Evolutionary conservation across 768 basidiomycete genomes (phyloP).

Genomic region (Suillus clintonianus): DNA sequence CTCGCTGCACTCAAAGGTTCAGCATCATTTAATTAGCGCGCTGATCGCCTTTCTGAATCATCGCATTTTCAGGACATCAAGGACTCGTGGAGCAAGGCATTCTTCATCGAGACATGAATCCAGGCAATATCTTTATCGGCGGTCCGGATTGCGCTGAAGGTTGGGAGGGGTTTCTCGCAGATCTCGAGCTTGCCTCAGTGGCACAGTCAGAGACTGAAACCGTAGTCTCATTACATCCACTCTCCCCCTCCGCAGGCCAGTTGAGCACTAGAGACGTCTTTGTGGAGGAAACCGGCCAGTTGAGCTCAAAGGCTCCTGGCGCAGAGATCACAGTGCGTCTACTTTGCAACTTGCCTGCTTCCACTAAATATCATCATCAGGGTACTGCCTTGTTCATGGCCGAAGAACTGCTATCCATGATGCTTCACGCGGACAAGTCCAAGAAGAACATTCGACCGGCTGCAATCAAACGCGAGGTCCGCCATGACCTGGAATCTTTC

Average conservation of each 20-base stretch:
- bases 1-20: background rate
- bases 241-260: background rate
- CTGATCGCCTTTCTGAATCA: background rate
- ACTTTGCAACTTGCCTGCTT: background rate
- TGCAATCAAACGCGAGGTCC: background rate
- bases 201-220: too few species aligned
- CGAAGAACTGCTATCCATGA: background rate
- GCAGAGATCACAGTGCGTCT: background rate
- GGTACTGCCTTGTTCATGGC: too few species aligned
- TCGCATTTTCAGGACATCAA: background rate
- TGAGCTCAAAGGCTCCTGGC: background rate
- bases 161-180: background rate
- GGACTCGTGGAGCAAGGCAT: background rate
- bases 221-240: background rate
- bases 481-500: background rate
- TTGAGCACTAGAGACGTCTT: background rate
- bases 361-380: background rate
- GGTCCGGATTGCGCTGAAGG: background rate
- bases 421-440: background rate
- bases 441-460: too few species aligned
- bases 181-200: background rate
- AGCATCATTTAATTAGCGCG: background rate
- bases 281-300: background rate
- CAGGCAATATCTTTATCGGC: conserved; percentile 4
- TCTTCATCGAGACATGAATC: conserved; percentile 7